Base-by-base conservation (phyloP, 2,329 filamentous ascomycete genomes). In the Colletotrichum shisoi region DNA sequence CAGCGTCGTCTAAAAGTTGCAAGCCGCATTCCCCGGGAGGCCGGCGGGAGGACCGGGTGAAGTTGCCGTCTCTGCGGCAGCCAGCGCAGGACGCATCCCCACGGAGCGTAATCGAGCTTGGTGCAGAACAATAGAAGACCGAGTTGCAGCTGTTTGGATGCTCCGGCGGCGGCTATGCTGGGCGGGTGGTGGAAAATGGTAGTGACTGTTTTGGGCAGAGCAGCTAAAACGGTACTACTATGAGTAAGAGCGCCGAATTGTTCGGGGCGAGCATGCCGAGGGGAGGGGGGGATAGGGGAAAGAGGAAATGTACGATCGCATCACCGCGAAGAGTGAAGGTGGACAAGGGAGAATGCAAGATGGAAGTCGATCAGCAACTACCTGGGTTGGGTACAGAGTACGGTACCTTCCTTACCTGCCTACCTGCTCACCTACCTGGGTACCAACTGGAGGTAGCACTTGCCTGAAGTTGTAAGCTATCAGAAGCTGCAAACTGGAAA, bases 11-110 rank as follows among this genome's bases (percentile, higher is more conserved):
- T 57, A 31, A 48, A 44, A 44, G 52, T 52, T 53, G 19, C 63
- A 63, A 53, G 57, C 58, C 58, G 63, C 49, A 60, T 57, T 67
- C 59, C 63, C 63, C 59, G 63, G 53, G 40, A 51, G 40, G 40
- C 60, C 52, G 58, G 63, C 39, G 40, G 52, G 45, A 39, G 12
- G 59, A 40, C 58, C 34, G n/a, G 40, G 31, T 31, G 53, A 65
- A 64, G 64, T 56, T 56, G 45, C 58, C 45, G 58, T 56, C 62
- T 62, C 62, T 68, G 59, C 60, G 48, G 45, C 40, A 65, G 42
- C 42, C 44, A 57, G 53, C 46, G 57, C 52, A 24, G 54, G 19
- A 37, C 51, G 34, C 39, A 62, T 62, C 58, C 58, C 58, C 57
- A 51, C 42, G 37, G 27, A 53, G 66, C 19, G 27, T 21, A 39